Evolutionary conservation across 495 filamentous ascomycete genomes (phyloP).

Genomic region (Neurospora sp.): DNA sequence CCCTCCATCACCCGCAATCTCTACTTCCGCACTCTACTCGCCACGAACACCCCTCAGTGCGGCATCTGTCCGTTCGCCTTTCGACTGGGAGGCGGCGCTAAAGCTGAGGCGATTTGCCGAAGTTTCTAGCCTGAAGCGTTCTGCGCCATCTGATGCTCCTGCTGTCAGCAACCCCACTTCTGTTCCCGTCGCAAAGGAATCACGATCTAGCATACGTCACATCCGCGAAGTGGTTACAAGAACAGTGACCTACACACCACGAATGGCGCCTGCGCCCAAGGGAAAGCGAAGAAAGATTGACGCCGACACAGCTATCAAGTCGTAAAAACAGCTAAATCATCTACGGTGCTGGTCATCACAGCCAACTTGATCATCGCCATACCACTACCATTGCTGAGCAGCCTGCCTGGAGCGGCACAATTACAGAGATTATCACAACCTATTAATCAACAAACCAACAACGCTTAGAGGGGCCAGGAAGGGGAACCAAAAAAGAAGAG

Average conservation of each 20-base stretch:
- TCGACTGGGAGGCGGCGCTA: constrained; percentile 51
- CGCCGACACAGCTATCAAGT: constrained; percentile 26
- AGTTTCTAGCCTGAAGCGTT: constrained; percentile 16
- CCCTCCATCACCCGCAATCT: constrained; percentile 49
- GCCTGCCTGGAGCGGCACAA: background rate
- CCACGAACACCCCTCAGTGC: constrained; percentile 42
- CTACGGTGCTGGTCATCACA: constrained; percentile 15
- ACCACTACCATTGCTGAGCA: background rate
- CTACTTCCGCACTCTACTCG: constrained; percentile 33
- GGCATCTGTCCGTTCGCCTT: constrained; percentile 45
- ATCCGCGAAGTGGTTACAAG: constrained; percentile 64
- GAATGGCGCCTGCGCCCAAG: constrained; percentile 61
- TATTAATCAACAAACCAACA: background rate
- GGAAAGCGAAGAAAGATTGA: constrained; percentile 66
- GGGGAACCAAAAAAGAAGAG: background rate
- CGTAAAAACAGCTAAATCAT: constrained; percentile 8
- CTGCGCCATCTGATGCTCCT: constrained; percentile 2
- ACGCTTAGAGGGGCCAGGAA: background rate
- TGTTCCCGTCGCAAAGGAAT: constrained; percentile 27
- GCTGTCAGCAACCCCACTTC: background rate
- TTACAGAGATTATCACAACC: background rate
- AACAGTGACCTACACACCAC: constrained; percentile 64
- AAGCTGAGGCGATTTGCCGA: constrained; percentile 42
- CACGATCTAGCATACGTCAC: constrained; percentile 41
- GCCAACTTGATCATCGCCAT: background rate